Conservation (phyloP, 805 yeast genomes). For the Pichia kluyveri region DNA sequence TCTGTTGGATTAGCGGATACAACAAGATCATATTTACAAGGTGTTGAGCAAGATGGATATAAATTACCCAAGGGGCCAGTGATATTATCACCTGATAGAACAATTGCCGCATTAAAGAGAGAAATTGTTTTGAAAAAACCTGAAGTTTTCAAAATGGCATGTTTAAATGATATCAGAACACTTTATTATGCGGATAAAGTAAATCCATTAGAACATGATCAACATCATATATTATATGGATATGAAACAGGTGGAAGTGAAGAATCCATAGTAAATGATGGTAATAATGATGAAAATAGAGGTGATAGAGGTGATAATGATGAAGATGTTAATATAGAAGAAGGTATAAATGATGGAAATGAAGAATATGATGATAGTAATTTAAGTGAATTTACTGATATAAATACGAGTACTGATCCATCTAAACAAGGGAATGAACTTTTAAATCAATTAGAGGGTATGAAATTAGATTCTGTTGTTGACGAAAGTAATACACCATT, state of each 20-base stretch:
- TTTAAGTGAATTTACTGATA: constrained; percentile 13
- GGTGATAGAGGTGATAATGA: not conserved
- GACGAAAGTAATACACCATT: constrained; percentile 52
- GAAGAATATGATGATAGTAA: not conserved
- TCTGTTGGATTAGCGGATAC: constrained; percentile 93
- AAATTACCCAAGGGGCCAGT: constrained; percentile 87
- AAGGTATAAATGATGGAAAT: not conserved
- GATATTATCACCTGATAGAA: constrained; percentile 88
- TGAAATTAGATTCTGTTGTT: constrained; percentile 21
- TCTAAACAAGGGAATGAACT: constrained; percentile 1
- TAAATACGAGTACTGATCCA: constrained; percentile 13
- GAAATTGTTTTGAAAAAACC: constrained; percentile 94
- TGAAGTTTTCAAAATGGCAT: constrained; percentile 97
- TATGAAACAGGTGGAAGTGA: not conserved
- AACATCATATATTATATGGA: not conserved
- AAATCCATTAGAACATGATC: not conserved
- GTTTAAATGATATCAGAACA: constrained; percentile 75
- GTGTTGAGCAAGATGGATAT: constrained; percentile 68
- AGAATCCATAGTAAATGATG: not conserved
- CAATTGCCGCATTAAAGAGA: constrained; percentile 87
- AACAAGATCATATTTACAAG: constrained; percentile 73
- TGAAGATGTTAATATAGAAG: not conserved
- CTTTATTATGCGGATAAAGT: constrained; percentile 35
- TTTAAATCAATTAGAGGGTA: not conserved
- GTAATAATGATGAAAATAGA: not conserved